These are phyloP conservation scores for Xylogone sp. DNA, from an alignment of 2,329 filamentous ascomycete species.

Conservation along the genomic window DNA sequence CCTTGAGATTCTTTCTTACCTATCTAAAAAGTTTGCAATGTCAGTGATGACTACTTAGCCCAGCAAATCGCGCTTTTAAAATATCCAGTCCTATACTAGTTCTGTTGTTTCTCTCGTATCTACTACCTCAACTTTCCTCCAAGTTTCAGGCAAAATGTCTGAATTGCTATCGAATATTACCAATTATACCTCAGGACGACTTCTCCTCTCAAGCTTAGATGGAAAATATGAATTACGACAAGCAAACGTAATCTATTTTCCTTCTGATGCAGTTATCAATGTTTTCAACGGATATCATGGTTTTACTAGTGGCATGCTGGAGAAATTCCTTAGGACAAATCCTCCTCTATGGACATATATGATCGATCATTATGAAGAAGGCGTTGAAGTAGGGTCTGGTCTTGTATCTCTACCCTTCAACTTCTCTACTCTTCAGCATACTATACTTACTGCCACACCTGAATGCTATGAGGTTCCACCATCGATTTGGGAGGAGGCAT, in stretches of 20 bases:
- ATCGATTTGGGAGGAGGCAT: background rate
- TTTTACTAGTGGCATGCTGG: background rate
- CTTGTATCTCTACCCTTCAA: background rate
- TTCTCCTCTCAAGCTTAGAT: background rate
- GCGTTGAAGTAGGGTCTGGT: background rate
- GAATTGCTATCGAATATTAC: background rate
- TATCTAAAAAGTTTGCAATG: too few relatives aligned
- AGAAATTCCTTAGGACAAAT: background rate
- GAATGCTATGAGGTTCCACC: background rate
- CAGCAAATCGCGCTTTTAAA: too few relatives aligned
- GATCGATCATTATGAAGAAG: background rate
- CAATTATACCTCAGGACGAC: background rate
- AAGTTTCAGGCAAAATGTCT: background rate
- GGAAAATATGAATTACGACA: background rate
- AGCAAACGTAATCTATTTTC: background rate
- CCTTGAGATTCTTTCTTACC: too few relatives aligned
- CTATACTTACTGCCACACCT: background rate
- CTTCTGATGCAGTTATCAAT: background rate
- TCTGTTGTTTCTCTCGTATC: too few relatives aligned
- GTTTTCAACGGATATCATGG: background rate
- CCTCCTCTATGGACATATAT: background rate
- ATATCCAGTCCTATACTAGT: too few relatives aligned
- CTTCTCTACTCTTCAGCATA: background rate
- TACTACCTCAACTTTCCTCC: too few relatives aligned
- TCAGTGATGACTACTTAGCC: too few relatives aligned